Conservation (phyloP, 2,329 filamentous ascomycete species). For the Nannizzia gypsea region DNA sequence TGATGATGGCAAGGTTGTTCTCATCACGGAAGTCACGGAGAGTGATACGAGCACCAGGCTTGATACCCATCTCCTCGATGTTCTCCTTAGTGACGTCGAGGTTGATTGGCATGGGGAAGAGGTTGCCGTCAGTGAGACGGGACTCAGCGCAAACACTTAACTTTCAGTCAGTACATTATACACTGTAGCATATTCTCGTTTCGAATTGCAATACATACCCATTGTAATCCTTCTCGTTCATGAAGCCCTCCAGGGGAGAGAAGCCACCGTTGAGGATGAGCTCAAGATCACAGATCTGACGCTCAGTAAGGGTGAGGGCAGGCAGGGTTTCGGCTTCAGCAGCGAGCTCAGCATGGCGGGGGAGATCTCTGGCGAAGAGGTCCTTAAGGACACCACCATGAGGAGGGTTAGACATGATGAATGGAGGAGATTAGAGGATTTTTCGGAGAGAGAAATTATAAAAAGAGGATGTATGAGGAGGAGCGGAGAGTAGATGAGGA, state of each 20-base stretch:
- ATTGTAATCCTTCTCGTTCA: slow-evolving; percentile 95
- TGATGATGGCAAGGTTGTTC: slow-evolving; percentile 88
- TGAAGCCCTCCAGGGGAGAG: slow-evolving; percentile 94
- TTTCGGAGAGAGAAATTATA: background rate
- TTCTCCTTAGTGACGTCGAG: slow-evolving; percentile 68
- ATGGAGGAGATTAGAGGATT: background rate
- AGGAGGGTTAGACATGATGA: slow-evolving; percentile 44
- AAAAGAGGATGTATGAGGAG: background rate
- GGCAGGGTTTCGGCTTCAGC: slow-evolving; percentile 79
- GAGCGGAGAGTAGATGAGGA: background rate
- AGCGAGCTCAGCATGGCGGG: slow-evolving; percentile 64
- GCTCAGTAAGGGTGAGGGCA: slow-evolving; percentile 73
- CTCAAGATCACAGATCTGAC: slow-evolving; percentile 95
- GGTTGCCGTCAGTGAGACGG: slow-evolving; percentile 74
- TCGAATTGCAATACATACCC: slow-evolving; percentile 45
- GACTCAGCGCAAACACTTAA: slow-evolving; percentile 72
- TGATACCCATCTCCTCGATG: slow-evolving; percentile 63
- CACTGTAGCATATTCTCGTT: background rate
- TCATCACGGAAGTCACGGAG: slow-evolving; percentile 95
- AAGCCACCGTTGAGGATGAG: slow-evolving; percentile 96
- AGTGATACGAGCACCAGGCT: slow-evolving; percentile 69
- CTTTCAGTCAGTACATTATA: background rate
- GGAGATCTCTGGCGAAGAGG: slow-evolving; percentile 83
- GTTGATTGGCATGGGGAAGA: slow-evolving; percentile 96
- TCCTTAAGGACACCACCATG: slow-evolving; percentile 96